These are phyloP conservation scores for Fusarium heterosporum DNA, from an alignment of 2,329 filamentous ascomycete genomes.

Conservation along the genomic window DNA sequence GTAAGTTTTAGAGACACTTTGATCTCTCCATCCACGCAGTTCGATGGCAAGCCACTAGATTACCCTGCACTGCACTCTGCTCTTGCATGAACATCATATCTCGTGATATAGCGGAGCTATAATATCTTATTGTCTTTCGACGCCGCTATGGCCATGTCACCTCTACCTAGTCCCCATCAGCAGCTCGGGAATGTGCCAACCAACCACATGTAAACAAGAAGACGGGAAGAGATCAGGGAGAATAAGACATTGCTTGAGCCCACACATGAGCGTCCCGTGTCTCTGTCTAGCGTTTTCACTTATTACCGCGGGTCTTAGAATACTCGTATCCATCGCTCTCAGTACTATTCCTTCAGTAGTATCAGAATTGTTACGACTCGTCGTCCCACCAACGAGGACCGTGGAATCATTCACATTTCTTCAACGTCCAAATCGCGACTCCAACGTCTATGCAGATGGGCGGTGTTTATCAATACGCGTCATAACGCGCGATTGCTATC, in stretches of 20 bases:
- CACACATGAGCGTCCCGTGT: background rate
- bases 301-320: background rate
- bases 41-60: background rate
- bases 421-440: background rate
- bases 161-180: background rate
- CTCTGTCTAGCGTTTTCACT: background rate
- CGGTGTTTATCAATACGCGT: background rate
- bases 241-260: slow-evolving; percentile 20
- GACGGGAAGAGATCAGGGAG: slow-evolving; percentile 26
- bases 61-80: background rate
- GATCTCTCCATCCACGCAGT: background rate
- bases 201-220: background rate
- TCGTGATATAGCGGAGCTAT: background rate
- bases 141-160: background rate
- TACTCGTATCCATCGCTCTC: background rate
- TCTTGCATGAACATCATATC: slow-evolving; percentile 3
- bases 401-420: slow-evolving; percentile 18
- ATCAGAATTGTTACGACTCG: background rate
- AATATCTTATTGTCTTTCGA: background rate
- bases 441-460: slow-evolving; percentile 7
- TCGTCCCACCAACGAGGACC: slow-evolving; percentile 30
- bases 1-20: background rate
- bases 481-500: background rate
- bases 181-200: background rate
- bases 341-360: background rate